These are phyloP conservation scores for Aspergillus olivimuriae DNA, from an alignment of 495 filamentous ascomycete genomes.

Conservation along the genomic window DNA sequence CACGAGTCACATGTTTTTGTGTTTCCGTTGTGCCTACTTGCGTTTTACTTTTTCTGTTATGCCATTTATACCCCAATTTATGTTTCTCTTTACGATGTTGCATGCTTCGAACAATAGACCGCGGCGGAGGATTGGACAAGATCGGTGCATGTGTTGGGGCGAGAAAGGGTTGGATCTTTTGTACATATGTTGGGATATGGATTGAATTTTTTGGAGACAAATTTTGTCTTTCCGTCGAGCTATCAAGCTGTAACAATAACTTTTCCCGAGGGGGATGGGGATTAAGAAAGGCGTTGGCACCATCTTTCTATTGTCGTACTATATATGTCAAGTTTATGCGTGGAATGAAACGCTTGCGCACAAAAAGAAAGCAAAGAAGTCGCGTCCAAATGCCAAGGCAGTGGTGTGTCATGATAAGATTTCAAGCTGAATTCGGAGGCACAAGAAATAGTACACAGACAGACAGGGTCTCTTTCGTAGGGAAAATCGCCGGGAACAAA, in stretches of 20 bases:
- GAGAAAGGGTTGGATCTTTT: background rate
- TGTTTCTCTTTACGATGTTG: background rate
- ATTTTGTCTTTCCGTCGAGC: no score
- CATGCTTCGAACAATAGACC: no score
- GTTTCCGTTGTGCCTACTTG: no score
- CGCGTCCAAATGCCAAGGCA: background rate
- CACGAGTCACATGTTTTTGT: no score
- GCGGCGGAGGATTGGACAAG: no score
- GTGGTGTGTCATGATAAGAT: background rate
- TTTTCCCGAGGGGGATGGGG: no score
- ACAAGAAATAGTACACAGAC: background rate
- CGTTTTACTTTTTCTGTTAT: background rate
- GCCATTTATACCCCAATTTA: slow-evolving; percentile 1
- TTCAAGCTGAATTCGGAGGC: background rate
- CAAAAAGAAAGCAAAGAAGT: background rate
- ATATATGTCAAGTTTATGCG: background rate
- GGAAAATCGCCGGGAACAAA: background rate
- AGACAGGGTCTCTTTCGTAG: background rate
- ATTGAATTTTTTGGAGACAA: background rate
- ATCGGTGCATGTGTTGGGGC: background rate
- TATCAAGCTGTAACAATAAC: no score
- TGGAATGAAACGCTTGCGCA: background rate
- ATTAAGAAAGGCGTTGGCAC: no score
- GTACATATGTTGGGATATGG: background rate
- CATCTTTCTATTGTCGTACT: background rate